Base-by-base conservation (phyloP, 768 basidiomycete genomes). In the Mycena latifolia region DNA sequence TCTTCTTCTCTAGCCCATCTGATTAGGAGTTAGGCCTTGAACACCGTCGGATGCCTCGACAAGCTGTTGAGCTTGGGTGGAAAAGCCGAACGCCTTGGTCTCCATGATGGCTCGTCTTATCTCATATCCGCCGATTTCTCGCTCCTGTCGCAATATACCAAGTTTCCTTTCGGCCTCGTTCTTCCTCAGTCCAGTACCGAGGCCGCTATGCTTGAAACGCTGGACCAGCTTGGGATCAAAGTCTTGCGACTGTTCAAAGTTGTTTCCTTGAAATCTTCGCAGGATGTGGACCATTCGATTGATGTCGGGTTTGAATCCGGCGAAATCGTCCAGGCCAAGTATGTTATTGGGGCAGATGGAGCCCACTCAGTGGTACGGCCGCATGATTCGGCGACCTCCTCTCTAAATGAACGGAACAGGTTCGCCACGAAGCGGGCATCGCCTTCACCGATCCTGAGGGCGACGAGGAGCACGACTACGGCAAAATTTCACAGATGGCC, bases 301-400 rank as follows among this genome's bases (percentile, higher is more conserved):
- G 78, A 84, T 17, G 84, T 84, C 22, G 68, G 73, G 0, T 86
- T 88, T 66, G 84, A 86, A 31, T 77, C 80, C 48, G 86, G 86
- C 3, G 78, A 78, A 37, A 70, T 75, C 15, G 78, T 87, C 39
- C 78, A 73, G 3, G 73, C 86, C 18, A 79, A 78, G 35, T 86
- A 85, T 71, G 81, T 87, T 6, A 69, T 87, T 33, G 86, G 83
- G 25, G 85, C 86, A 7, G 86, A 88, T 69, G 86, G 87, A 5
- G 75, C 84, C 3, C 78, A 72, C 60, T 88, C 86, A 0, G 68
- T 72, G 35, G 86, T 86, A 69, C 71, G 66, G 10, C 14, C 43
- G 28, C 14, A 29, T 10, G n/a, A n/a, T 39, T 43, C 52, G n/a
- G n/a, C n/a, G n/a, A 22, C 24, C 7, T 33, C 24, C 3, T 47